Evolutionary conservation across 768 basidiomycete genomes (phyloP).

Genomic region (Lanmaoa rubissima): DNA sequence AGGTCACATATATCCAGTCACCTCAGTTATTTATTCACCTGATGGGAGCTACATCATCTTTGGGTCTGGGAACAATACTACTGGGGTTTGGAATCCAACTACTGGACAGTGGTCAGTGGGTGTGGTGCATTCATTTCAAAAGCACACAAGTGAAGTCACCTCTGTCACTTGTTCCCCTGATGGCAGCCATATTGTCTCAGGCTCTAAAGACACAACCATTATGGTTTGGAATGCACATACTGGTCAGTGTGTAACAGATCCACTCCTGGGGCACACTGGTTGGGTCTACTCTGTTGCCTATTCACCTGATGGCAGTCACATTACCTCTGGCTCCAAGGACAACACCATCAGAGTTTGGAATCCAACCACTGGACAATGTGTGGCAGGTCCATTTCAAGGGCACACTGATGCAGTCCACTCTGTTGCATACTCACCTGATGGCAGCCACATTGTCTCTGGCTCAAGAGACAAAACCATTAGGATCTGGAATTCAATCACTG

Average conservation of each 20-base stretch:
- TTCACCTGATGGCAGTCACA: conserved; percentile 29
- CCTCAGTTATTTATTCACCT: conserved; percentile 15
- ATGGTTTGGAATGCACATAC: conserved; percentile 15
- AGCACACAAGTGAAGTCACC: not conserved
- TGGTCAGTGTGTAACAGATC: not conserved
- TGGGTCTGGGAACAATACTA: conserved; percentile 1
- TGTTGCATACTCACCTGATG: conserved; percentile 25
- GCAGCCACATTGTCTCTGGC: conserved; percentile 22
- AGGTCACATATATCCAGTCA: not conserved
- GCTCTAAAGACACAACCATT: conserved; percentile 2
- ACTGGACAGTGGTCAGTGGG: not conserved
- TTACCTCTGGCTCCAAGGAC: conserved; percentile 23
- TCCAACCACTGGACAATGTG: conserved; percentile 8
- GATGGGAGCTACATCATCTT: conserved; percentile 21
- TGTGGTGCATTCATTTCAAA: not conserved
- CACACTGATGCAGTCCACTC: conserved; percentile 19
- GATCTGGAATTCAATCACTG: conserved; percentile 17
- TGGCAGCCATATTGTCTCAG: conserved; percentile 11
- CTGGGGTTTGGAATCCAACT: conserved; percentile 11
- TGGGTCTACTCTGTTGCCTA: conserved; percentile 15
- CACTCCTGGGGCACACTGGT: conserved; percentile 3
- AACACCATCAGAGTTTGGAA: conserved; percentile 26
- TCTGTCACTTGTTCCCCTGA: conserved; percentile 18
- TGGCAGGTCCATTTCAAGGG: conserved; percentile 17
- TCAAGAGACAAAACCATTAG: conserved; percentile 25